phyloP scores from a whole-genome alignment of 805 yeast species.

The Ogataea trehaloabstinens region DNA sequence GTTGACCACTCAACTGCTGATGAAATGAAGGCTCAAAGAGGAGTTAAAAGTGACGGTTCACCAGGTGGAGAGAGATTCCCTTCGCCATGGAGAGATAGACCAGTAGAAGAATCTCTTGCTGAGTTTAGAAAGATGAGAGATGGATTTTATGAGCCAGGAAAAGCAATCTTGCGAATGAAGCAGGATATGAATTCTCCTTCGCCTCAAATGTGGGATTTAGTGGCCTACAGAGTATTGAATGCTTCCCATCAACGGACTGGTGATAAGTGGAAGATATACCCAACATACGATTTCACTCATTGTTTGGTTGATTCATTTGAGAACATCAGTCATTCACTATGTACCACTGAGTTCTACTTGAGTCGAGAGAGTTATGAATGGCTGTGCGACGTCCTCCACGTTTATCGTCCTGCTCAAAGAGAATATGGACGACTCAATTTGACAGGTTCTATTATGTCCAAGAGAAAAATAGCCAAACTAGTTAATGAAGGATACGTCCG shows the following conservation, averaged over 20 bases:
- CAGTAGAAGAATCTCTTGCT: slow-evolving; percentile 68
- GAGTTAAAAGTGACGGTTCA: slow-evolving; percentile 86
- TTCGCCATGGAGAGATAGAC: slow-evolving; percentile 70
- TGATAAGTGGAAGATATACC: slow-evolving; percentile 94
- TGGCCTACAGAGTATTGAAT: slow-evolving; percentile 91
- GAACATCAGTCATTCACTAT: slow-evolving; percentile 91
- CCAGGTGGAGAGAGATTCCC: slow-evolving; percentile 90
- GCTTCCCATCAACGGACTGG: slow-evolving; percentile 97
- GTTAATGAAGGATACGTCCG: slow-evolving; percentile 80
- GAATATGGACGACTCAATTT: slow-evolving; percentile 96
- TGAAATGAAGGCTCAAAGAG: slow-evolving; percentile 86
- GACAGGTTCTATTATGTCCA: slow-evolving; percentile 91
- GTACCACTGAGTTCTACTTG: slow-evolving; percentile 92
- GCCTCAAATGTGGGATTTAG: slow-evolving; percentile 99
- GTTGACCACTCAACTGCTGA: slow-evolving; percentile 94
- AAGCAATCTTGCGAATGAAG: slow-evolving; percentile 95
- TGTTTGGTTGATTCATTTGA: slow-evolving; percentile 98
- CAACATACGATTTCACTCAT: slow-evolving; percentile 98
- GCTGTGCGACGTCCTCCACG: slow-evolving; percentile 94
- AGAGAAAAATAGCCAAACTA: slow-evolving; percentile 91
- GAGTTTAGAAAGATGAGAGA: slow-evolving; percentile 91
- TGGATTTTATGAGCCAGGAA: slow-evolving; percentile 84
- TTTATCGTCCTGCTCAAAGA: slow-evolving; percentile 97
- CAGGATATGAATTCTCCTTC: slow-evolving; percentile 86
- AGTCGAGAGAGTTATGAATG: slow-evolving; percentile 97